Percentiles rank a stretch among this genome's conserved stretches.
These are phyloP conservation scores for Saccharum spontaneum DNA, from an alignment of 176 grass and related monocot species.

Conservation along the genomic window DNA sequence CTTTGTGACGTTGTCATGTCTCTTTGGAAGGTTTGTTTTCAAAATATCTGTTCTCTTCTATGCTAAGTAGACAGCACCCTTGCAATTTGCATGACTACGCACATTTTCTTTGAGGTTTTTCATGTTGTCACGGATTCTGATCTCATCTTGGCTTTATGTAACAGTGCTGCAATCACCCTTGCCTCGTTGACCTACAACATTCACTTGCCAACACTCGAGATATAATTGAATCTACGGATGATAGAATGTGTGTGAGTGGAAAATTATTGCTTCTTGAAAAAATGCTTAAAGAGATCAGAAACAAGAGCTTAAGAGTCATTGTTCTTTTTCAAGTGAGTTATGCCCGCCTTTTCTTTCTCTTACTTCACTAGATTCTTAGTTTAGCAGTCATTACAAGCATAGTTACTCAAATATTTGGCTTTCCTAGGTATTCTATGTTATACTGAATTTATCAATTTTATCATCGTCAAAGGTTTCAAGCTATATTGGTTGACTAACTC, in stretches of 20 bases:
- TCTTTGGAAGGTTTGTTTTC: slow-evolving; percentile 65
- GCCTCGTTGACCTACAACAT: slow-evolving; percentile 58
- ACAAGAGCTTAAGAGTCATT: slow-evolving; percentile 54
- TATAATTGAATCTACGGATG: slow-evolving; percentile 44
- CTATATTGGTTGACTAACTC: background rate
- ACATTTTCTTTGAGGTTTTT: slow-evolving; percentile 20
- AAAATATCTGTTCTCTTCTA: background rate
- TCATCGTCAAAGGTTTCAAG: slow-evolving; percentile 22
- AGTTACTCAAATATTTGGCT: slow-evolving; percentile 1
- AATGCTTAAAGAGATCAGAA: slow-evolving; percentile 65
- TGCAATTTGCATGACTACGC: slow-evolving; percentile 11
- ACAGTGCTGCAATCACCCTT: slow-evolving; percentile 95
- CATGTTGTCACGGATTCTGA: slow-evolving; percentile 11
- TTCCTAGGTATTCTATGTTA: background rate
- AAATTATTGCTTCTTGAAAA: slow-evolving; percentile 81
- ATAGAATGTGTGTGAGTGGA: slow-evolving; percentile 54
- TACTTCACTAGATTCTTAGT: slow-evolving; percentile 22
- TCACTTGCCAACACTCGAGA: slow-evolving; percentile 37
- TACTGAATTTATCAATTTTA: slow-evolving; percentile 11
- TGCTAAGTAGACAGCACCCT: slow-evolving; percentile 4
- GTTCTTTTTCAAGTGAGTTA: slow-evolving; percentile 81
- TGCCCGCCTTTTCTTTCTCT: background rate
- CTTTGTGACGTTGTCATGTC: slow-evolving; percentile 53
- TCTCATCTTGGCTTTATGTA: slow-evolving; percentile 33
- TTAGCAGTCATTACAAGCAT: background rate